Percentiles rank a stretch among this genome's conserved stretches.
These are phyloP conservation scores for Rachicladosporium sp. DNA, from an alignment of 2,329 filamentous ascomycete species.

Conservation along the genomic window DNA sequence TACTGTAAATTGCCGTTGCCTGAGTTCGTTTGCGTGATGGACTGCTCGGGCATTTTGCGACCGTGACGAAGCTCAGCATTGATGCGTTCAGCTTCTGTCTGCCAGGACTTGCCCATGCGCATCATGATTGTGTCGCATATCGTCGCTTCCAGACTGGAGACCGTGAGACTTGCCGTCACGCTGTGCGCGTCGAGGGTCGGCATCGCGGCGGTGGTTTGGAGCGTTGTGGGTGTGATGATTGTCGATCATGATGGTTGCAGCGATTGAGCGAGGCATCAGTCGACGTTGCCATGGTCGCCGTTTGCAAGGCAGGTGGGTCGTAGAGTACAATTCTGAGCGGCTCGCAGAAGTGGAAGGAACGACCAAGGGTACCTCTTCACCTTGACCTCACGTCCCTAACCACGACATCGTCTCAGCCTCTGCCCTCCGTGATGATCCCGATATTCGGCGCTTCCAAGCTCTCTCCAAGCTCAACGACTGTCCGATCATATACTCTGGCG, in stretches of 20 bases:
- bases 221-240: too few species aligned
- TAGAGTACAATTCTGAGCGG: too few species aligned
- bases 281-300: too few species aligned
- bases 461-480: constrained; percentile 61
- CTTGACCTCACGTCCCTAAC: too few species aligned
- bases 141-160: constrained; percentile 12
- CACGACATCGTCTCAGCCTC: constrained; percentile 6
- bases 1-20: constrained; percentile 16
- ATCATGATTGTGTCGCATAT: constrained; percentile 11
- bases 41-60: constrained; percentile 11
- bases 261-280: too few species aligned
- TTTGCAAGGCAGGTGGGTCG: too few species aligned
- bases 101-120: constrained; percentile 8
- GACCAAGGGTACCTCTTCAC: too few species aligned
- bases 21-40: constrained; percentile 11
- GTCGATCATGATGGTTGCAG: too few species aligned
- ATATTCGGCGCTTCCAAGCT: constrained; percentile 42
- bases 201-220: constrained; percentile 10
- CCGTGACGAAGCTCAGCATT: constrained; percentile 8
- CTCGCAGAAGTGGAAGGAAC: too few species aligned
- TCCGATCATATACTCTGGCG: constrained; percentile 66
- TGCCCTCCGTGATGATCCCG: constrained; percentile 33
- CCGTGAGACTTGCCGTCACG: constrained; percentile 15
- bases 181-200: constrained; percentile 19
- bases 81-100: constrained; percentile 11